A percentile compares a stretch with the other conserved stretches of the same genome.
These are phyloP conservation scores for Cenococcum geophilum DNA, from an alignment of 495 filamentous ascomycete species.

Conservation along the genomic window DNA sequence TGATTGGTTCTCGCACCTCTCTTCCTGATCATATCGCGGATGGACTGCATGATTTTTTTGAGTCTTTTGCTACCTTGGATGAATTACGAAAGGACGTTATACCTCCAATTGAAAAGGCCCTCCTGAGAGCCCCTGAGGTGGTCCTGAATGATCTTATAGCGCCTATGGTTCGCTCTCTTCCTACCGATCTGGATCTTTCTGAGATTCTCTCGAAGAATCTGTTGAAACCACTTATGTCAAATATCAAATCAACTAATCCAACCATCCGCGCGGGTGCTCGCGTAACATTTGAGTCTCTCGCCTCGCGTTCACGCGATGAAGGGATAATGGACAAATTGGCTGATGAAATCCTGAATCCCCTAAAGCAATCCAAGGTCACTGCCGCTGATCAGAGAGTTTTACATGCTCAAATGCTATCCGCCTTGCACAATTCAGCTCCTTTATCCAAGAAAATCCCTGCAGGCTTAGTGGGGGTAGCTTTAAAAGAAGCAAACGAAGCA, in stretches of 20 bases:
- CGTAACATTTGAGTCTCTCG: constrained; percentile 61
- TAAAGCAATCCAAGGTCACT: constrained; percentile 75
- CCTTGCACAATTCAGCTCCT: constrained; percentile 50
- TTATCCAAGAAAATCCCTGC: constrained; percentile 60
- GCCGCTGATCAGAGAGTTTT: constrained; percentile 73
- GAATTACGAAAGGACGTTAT: constrained; percentile 71
- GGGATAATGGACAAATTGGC: constrained; percentile 55
- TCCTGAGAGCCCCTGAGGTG: constrained; percentile 85
- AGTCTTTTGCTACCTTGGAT: constrained; percentile 62
- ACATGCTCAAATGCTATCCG: constrained; percentile 69
- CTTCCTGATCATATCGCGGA: constrained; percentile 66
- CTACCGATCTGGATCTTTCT: constrained; percentile 67
- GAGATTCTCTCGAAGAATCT: constrained; percentile 60
- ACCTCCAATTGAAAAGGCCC: constrained; percentile 77
- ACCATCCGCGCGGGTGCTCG: constrained; percentile 68
- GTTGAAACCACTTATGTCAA: constrained; percentile 77
- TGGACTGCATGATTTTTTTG: constrained; percentile 78
- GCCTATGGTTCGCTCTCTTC: constrained; percentile 61
- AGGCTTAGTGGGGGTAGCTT: constrained; percentile 55
- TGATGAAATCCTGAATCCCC: constrained; percentile 67
- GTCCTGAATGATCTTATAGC: constrained; percentile 70
- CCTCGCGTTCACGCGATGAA: constrained; percentile 51
- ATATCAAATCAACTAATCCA: constrained; percentile 80
- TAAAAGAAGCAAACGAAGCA: constrained; percentile 81
- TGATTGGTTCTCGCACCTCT: constrained; percentile 68